Base-by-base conservation (phyloP, 306 rosid species). In the Malus orientalis region DNA sequence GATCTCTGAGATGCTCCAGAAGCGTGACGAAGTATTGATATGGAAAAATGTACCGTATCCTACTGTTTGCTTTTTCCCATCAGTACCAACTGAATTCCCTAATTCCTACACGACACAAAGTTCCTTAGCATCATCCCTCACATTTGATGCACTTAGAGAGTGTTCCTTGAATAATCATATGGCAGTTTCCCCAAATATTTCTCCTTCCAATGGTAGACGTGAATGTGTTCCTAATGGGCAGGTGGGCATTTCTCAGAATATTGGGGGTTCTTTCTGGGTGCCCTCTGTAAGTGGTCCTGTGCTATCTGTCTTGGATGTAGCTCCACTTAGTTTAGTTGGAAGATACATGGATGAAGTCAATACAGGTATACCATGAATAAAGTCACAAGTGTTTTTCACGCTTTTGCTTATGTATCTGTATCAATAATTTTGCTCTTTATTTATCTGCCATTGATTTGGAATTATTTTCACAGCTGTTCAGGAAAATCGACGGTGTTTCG, bases 1-100 rank as follows among this genome's bases (percentile, higher is more conserved):
- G 80, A 88, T 95, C 69, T 83, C 70, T 80, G 97, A 92, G 92
- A 80, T 95, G 86, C 88, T 95, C 83, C 86, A 82, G 75, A 92
- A 86, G 84, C 86, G 90, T 19, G 81, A 87, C 58, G 93, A 88
- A 80, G 89, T 81, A 78, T 74, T 83, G 76, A 74, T 86, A 69
- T 81, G 83, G 83, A 89, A 82, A 83, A 88, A 80, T 78, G 83
- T 70, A 23, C 87, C 99, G 57, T 92, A 88, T 81, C 99, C 97
- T 22, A 84, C 88, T 69, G 84, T 79, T 77, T 95, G 93, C 86
- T 92, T 90, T 78, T 80, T 67, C 73, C 88, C 91, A 70, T 80
- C 92, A 4, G 85, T 84, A 53, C 81, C 91, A 72, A 27, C 85
- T 76, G 90, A 88, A 79, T 65, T 55, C 61, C 76, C 88, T 70